Conservation (phyloP, 345 rosid species). For the Salix suchowensis region DNA sequence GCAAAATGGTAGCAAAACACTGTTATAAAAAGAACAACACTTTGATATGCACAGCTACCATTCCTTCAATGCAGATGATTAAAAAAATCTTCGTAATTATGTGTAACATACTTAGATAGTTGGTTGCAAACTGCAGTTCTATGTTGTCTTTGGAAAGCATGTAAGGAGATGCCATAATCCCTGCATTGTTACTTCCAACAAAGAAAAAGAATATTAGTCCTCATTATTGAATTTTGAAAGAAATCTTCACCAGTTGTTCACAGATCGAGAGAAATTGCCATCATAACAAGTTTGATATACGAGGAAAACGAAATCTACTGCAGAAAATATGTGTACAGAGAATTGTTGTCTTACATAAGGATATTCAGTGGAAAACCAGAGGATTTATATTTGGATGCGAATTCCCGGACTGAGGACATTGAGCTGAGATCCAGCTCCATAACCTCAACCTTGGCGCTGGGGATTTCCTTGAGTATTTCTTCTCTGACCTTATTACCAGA, state of each 20-base stretch:
- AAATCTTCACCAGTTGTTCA: neutral
- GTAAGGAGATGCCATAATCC: conserved; percentile 29
- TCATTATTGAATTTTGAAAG: neutral
- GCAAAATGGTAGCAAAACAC: conserved; percentile 11
- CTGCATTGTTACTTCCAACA: conserved; percentile 33
- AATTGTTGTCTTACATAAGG: conserved; percentile 31
- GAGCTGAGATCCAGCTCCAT: conserved; percentile 44
- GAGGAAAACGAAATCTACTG: neutral
- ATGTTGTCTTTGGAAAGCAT: conserved; percentile 30
- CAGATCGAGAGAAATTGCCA: neutral
- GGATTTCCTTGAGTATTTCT: conserved; percentile 23
- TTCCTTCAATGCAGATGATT: neutral
- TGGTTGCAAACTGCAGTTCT: conserved; percentile 29
- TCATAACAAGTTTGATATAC: neutral
- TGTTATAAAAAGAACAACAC: neutral
- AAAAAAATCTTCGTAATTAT: neutral
- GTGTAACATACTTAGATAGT: conserved; percentile 20
- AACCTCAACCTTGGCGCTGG: conserved; percentile 27
- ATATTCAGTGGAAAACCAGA: conserved; percentile 36
- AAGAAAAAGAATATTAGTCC: neutral
- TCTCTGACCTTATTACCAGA: conserved; percentile 31
- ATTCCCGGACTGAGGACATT: conserved; percentile 34
- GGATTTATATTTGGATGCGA: conserved; percentile 27
- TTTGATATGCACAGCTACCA: neutral
- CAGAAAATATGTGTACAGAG: neutral